phyloP scores from a whole-genome alignment of 192 early-diverging fungal species.

The Phycomyces blakesleeanus region DNA sequence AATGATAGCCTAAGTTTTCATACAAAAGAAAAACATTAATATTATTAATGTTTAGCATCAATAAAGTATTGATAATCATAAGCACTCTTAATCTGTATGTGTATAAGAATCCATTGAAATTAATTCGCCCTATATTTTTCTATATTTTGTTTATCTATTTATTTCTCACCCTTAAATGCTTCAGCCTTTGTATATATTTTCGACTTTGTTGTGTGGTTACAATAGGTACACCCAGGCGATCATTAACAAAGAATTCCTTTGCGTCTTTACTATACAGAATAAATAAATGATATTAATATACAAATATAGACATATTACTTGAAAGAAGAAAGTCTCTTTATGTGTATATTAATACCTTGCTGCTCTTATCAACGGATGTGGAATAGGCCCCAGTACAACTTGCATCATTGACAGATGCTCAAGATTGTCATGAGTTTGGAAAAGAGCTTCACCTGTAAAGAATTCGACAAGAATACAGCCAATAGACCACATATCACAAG shows the following conservation, averaged over 20 bases:
- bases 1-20: constrained; percentile 40
- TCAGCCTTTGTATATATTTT: constrained; percentile 60
- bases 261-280: constrained; percentile 34
- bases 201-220: constrained; percentile 49
- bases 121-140: too few relatives aligned
- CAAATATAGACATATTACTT: too few relatives aligned
- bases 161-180: constrained; percentile 47
- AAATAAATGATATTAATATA: too few relatives aligned
- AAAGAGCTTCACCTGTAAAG: constrained; percentile 90
- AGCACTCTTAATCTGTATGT: background rate
- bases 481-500: constrained; percentile 97
- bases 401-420: constrained; percentile 99
- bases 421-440: constrained; percentile 96
- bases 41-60: too few relatives aligned
- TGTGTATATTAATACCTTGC: constrained; percentile 29
- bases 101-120: too few relatives aligned
- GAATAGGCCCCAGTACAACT: constrained; percentile 74
- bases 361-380: constrained; percentile 55
- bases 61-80: background rate
- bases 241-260: constrained; percentile 52
- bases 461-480: constrained; percentile 97
- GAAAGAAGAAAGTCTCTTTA: too few relatives aligned
- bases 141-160: background rate
- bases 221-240: constrained; percentile 41
- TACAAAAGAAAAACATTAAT: background rate